Base-by-base conservation (phyloP, 2,329 filamentous ascomycete genomes). In the Tolypocladium cylindrosporum region DNA sequence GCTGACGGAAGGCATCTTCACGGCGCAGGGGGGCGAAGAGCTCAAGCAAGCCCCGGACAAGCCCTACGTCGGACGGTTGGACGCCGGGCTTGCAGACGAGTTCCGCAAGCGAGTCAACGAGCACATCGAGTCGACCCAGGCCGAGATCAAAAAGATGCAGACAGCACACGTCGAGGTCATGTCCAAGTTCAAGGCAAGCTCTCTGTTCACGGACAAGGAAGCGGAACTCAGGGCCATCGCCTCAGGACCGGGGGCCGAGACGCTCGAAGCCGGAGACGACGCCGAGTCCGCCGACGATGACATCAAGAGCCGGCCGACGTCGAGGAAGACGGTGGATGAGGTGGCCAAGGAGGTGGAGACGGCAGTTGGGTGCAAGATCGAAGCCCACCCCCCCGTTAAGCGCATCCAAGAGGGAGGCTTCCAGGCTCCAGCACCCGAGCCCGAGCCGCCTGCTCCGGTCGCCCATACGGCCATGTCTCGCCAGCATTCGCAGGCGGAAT, bases 71-170 rank as follows among this genome's bases (percentile, higher is more conserved):
- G 71, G 72, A 4, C 83, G 84, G 27, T 75, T 97, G 55, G 88
- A 91, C 60, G 75, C 85, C 3, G 88, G 84, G n/a, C 84, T 93
- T 66, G 84, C 92, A 1, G 87, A 90, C 51, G 88, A 94, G 64
- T 97, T 97, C 71, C 86, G 88, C 58, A 87, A 88, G 67, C 85
- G 91, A 41, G 89, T 92, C 2, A 76, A 83, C 27, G 83, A 88
- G 54, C 88, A 89, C 67, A 80, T 94, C 13, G 80, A 83, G 10
- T 83, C 88, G 36, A 88, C 90, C 55, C 84, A 89, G 60, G 84
- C 84, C 1, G 92, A 97, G 66, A 91, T 97, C 57, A 88, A 92
- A 64, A 86, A 84, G 64, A 86, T 97, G 82, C 90, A 91, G 72
- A 83, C 82, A 40, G 84, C 88, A 36, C 93, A 99, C 70, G 86